Evolutionary conservation across 1,139 yeast species (phyloP).

Genomic region (Hyphopichia wangnamkhiaoensis): DNA sequence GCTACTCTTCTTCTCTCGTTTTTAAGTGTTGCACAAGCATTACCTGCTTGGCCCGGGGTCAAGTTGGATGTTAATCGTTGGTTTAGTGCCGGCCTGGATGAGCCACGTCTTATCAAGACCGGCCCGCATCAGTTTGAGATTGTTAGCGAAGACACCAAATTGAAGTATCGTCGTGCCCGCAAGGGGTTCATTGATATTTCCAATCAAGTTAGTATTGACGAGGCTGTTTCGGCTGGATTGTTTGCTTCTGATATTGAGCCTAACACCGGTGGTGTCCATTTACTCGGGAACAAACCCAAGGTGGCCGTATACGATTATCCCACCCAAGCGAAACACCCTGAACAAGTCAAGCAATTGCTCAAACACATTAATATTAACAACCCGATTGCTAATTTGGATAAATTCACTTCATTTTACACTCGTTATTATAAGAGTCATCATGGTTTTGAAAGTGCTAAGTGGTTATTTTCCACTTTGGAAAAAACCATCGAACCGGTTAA

Average conservation of each 20-base stretch:
- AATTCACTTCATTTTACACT: slow-evolving; percentile 72
- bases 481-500: slow-evolving; percentile 44
- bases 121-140: slow-evolving; percentile 41
- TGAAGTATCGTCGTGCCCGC: slow-evolving; percentile 53
- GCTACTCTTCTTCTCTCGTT: no score
- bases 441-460: slow-evolving; percentile 72
- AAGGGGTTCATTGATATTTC: slow-evolving; percentile 74
- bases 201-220: slow-evolving; percentile 36
- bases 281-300: slow-evolving; percentile 22
- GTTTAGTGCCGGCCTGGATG: slow-evolving; percentile 8
- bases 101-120: slow-evolving; percentile 35
- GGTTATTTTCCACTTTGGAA: slow-evolving; percentile 59
- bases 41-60: no score
- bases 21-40: no score
- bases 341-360: slow-evolving; percentile 43
- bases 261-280: slow-evolving; percentile 34
- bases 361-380: slow-evolving; percentile 42
- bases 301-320: slow-evolving; percentile 60
- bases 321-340: slow-evolving; percentile 30
- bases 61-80: no score
- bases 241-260: slow-evolving; percentile 18
- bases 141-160: slow-evolving; percentile 59
- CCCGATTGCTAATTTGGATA: slow-evolving; percentile 56
- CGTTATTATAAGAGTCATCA: slow-evolving; percentile 74
- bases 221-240: slow-evolving; percentile 33